These are phyloP conservation scores for Nakazawaea peltata DNA, from an alignment of 805 yeast species.

Conservation along the genomic window DNA sequence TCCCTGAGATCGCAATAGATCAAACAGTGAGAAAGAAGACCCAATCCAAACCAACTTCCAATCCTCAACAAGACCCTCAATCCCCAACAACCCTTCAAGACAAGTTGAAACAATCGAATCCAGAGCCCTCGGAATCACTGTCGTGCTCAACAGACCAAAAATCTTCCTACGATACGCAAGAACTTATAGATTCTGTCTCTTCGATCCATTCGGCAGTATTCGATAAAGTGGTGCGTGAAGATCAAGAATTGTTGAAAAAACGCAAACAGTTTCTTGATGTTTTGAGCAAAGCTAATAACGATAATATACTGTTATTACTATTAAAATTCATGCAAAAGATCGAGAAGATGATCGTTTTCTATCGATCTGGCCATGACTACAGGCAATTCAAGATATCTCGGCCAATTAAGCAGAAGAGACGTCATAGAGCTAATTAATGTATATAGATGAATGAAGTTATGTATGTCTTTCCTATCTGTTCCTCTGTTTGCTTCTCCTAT, in stretches of 20 bases:
- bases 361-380: background rate
- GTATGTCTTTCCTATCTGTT: background rate
- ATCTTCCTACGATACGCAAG: no score
- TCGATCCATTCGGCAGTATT: background rate
- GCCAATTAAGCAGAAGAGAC: background rate
- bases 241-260: background rate
- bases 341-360: conserved; percentile 3
- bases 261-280: conserved; percentile 3
- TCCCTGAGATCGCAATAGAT: no score
- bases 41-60: no score
- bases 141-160: no score
- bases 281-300: conserved; percentile 4
- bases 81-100: no score
- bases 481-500: background rate
- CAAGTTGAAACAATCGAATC: no score
- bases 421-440: background rate
- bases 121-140: no score
- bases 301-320: conserved; percentile 2
- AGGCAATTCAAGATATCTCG: background rate
- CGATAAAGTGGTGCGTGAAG: background rate
- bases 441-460: conserved; percentile 2
- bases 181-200: background rate
- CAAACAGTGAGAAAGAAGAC: no score
- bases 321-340: conserved; percentile 2
- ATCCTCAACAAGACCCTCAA: no score